Base-by-base conservation (phyloP, 805 yeast species). In the Metschnikowia anglica region DNA sequence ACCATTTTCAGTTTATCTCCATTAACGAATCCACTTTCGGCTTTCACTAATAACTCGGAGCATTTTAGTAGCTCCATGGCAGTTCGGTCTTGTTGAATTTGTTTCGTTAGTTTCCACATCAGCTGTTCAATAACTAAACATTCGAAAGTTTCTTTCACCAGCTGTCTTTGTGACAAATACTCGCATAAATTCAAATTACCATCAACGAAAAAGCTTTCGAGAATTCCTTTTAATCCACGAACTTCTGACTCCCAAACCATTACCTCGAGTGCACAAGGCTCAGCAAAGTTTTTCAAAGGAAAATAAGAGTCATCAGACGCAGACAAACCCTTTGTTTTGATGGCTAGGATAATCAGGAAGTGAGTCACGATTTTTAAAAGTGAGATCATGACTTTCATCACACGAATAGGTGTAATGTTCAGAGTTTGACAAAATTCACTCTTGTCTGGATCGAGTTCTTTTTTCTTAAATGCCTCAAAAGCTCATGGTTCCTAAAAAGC, bases 111-210 rank as follows among this genome's bases (percentile, higher is more conserved):
- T 10, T 17, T 12, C 37, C 37, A 34, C 21, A 34, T 23, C 13
- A 24, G 11, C 13, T 29, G 7, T 17, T 24, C 27, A 3, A 34
- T 24, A 6, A 34, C 24, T 16, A 24, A 4, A 15, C 37, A 34
- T 16, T 34, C 37, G 13, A 34, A 29, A 21, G 29, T 15, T 23
- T 34, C 37, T 13, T 34, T 23, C 15, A 16, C 20, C 37, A 34
- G 37, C 7, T 18, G n/a, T 19, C 15, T 11, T 24, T 17, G 15
- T 16, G 23, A 19, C 4, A 20, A n/a, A 17, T 34, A 34, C 6
- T n/a, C 21, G 26, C 16, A 15, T 24, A 9, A 24, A 5, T 23
- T 28, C 26, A 31, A 18, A 8, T 4, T 31, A 12, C 21, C 34
- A 5, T 11, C 16, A 5, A 5, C 24, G 11, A 12, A 5, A 19